Conservation (phyloP, 352 stramenopile species). For the Pythium periplocum region DNA sequence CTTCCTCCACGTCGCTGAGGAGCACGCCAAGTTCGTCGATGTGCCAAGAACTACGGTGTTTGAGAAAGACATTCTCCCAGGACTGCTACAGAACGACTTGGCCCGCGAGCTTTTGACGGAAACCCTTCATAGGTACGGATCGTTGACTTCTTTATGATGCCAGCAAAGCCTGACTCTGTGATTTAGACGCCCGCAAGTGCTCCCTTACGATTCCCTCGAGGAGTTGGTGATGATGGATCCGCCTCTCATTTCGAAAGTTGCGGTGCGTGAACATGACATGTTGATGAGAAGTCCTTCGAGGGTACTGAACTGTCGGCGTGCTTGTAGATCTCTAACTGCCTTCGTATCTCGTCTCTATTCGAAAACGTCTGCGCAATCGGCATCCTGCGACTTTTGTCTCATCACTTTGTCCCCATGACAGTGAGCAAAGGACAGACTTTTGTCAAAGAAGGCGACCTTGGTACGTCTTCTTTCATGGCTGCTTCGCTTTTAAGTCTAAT, state of each 20-base stretch:
- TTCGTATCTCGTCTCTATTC: conserved; percentile 76
- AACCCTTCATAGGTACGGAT: conserved; percentile 52
- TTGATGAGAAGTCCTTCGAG: not conserved
- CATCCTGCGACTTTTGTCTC: conserved; percentile 72
- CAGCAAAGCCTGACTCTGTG: too few species aligned
- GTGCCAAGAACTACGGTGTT: conserved; percentile 35
- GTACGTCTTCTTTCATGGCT: conserved; percentile 17
- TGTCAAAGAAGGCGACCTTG: conserved; percentile 52
- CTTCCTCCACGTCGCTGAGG: conserved; percentile 70
- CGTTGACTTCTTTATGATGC: conserved; percentile 2
- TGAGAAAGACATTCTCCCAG: conserved; percentile 44
- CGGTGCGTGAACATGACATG: conserved; percentile 23
- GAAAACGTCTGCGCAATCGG: conserved; percentile 74
- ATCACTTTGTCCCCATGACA: conserved; percentile 64
- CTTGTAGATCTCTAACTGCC: conserved; percentile 66
- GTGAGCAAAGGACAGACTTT: conserved; percentile 53
- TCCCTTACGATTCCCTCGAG: conserved; percentile 46
- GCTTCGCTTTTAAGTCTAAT: too few species aligned
- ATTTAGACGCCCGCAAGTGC: conserved; percentile 37
- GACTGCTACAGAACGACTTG: conserved; percentile 52
- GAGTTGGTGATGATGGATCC: conserved; percentile 31
- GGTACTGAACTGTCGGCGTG: too few species aligned
- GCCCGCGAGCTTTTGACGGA: conserved; percentile 73
- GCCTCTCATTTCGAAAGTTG: conserved; percentile 66
- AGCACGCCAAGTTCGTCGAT: conserved; percentile 37